phyloP scores from a whole-genome alignment of 2,329 filamentous ascomycete genomes.

The Pseudocercospora eumusae region DNA sequence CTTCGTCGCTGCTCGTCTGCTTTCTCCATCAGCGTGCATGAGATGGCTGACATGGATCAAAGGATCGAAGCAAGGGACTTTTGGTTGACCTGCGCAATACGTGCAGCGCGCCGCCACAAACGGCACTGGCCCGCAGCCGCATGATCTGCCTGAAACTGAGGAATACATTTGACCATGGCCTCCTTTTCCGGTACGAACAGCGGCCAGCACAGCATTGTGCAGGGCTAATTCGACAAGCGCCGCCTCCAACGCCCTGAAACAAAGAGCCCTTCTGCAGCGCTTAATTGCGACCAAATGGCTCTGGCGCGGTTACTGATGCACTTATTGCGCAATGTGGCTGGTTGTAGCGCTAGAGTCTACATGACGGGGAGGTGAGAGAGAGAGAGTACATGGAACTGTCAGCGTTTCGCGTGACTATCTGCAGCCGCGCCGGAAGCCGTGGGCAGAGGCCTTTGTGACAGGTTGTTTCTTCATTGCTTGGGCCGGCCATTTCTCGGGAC shows the following conservation, averaged over 20 bases:
- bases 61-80: constrained; percentile 34
- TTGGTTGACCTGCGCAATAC: constrained; percentile 26
- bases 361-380: constrained; percentile 11
- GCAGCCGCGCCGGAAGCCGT: constrained; percentile 29
- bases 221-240: constrained; percentile 15
- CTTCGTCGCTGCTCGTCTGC: constrained; percentile 8
- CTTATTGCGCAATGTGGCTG: constrained; percentile 36
- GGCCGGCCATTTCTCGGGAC: constrained; percentile 29
- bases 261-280: constrained; percentile 21
- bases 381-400: constrained; percentile 32
- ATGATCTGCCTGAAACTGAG: constrained; percentile 25
- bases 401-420: constrained; percentile 37
- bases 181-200: constrained; percentile 24
- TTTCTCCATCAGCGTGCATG: constrained; percentile 26
- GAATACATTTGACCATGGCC: constrained; percentile 12
- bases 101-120: constrained; percentile 23
- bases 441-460: constrained; percentile 35
- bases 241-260: constrained; percentile 18
- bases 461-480: constrained; percentile 29
- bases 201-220: constrained; percentile 20
- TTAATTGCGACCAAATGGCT: constrained; percentile 15
- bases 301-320: constrained; percentile 29
- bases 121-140: constrained; percentile 15
- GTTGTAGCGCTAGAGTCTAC: constrained; percentile 24
- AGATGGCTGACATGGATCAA: constrained; percentile 33